Evolutionary conservation across 208 protist species (phyloP), one percentile per base, ranked within the genome.

Genomic region (Zelonia costaricensis): DNA sequence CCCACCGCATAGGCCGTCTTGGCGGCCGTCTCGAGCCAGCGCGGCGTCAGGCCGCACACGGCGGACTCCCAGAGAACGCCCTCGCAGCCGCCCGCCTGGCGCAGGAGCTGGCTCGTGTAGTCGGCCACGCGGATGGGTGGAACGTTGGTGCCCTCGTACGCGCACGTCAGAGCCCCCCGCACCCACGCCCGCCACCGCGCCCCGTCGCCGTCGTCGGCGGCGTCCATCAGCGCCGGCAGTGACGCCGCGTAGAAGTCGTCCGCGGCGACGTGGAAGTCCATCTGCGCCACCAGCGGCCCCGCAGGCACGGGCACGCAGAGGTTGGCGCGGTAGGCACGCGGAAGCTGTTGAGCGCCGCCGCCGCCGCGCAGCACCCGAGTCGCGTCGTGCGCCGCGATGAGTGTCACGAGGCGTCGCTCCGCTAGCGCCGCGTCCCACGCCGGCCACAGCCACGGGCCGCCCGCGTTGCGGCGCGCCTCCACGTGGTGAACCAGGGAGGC

Each of bases 1-100:
- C 86, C 86, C 18, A 82, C 87, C 3, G 90, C 72, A 8, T 80
- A 33, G n/a, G 79, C 76, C 16, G 84, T 92, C 57, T 93, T 93
- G 30, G 76, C 31, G 1, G 64, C 68, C n/a, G 87, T 93, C 68
- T 96, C 86, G 30, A 96, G 58, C 83, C 83, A 89, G 10, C 90
- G 79, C 30, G 82, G 77, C 3, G 77, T 83, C 4, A 91, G 60
- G 0, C 85, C 86, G 0, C 12, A 33, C 13, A 75, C 57, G 30
- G 76, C 84, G 40, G 87, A 80, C 48, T 96, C 86, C 64, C 70
- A 84, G 33, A 96, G 73, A 1, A 88, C 76, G 12, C 44, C 10
- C n/a, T 57, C 40, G 27, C 67, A 78, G 12, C 81, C 80, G 38
- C 65, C 65, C 15, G 69, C 61, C 38, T 78, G 76, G 20, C 67